Percentiles rank a stretch among this genome's conserved stretches.
Evolutionary conservation across 208 protist genomes (phyloP).

Genomic region (Polymyxa betae): DNA sequence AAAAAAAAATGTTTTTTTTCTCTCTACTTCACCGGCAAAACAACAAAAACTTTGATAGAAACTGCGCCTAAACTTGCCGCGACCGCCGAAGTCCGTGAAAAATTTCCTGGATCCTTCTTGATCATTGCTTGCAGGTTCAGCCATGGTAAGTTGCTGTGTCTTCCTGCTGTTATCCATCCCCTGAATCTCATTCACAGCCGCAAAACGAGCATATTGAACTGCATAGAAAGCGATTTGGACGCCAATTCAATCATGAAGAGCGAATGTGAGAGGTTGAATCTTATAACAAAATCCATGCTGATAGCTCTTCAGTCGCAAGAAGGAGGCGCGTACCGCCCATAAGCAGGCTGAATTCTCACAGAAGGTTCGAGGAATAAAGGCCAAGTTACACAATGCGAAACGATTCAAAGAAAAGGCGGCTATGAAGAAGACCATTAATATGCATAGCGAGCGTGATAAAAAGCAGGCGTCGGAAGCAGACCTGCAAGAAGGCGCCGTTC

Average conservation of each 20-base stretch:
- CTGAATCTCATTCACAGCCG: conserved; percentile 68
- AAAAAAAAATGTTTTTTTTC: too few relatives aligned
- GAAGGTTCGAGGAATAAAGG: conserved; percentile 93
- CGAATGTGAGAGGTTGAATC: conserved; percentile 71
- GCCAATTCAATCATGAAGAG: conserved; percentile 95
- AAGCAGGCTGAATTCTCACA: conserved; percentile 88
- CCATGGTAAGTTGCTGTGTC: too few relatives aligned
- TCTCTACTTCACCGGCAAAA: too few relatives aligned
- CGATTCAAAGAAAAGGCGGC: conserved; percentile 98
- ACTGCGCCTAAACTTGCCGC: neutral
- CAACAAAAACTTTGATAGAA: too few relatives aligned
- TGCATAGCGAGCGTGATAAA: conserved; percentile 91
- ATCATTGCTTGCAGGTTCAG: too few relatives aligned
- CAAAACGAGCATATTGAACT: conserved; percentile 99
- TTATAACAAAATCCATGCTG: conserved; percentile 46
- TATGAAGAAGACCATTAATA: conserved; percentile 98
- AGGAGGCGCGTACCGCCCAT: conserved; percentile 90
- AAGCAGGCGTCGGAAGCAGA: conserved; percentile 87
- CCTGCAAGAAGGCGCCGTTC: conserved; percentile 88
- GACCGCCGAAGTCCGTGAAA: neutral
- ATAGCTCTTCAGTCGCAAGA: conserved; percentile 86
- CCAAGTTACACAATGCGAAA: conserved; percentile 97
- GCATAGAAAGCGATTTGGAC: conserved; percentile 94
- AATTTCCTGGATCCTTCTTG: neutral
- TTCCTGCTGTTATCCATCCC: too few relatives aligned